phyloP scores from a whole-genome alignment of 23 red algal genomes.

The Gracilaria gracilis region DNA sequence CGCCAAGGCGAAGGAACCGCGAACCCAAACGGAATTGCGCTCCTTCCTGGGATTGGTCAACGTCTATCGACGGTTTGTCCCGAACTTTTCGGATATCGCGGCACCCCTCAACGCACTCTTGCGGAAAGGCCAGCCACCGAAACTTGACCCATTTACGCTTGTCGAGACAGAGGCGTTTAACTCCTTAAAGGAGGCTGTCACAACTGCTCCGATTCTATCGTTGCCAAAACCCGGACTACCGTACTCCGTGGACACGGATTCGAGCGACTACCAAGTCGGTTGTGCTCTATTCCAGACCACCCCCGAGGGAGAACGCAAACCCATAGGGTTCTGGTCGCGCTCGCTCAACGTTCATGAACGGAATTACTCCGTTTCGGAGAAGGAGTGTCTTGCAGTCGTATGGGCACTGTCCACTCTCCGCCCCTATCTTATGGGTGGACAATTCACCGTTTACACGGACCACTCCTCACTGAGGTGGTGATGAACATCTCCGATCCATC shows the following conservation, averaged over 20 bases:
- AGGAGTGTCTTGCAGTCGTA: constrained; percentile 37
- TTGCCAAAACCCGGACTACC: constrained; percentile 22
- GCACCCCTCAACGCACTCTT: constrained; percentile 1
- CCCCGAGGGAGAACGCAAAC: not conserved
- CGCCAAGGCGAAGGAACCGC: constrained; percentile 23
- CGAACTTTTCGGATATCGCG: constrained; percentile 37
- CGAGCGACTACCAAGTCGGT: constrained; percentile 9
- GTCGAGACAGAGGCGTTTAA: not conserved
- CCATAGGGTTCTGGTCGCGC: constrained; percentile 15
- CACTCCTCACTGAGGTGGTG: constrained; percentile 40
- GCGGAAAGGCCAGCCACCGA: constrained; percentile 17
- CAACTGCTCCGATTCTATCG: constrained; percentile 14
- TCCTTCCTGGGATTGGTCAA: constrained; percentile 42
- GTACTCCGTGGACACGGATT: too few relatives aligned
- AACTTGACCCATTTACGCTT: not conserved
- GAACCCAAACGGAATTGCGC: constrained; percentile 36
- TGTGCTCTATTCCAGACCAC: constrained; percentile 23
- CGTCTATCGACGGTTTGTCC: constrained; percentile 52
- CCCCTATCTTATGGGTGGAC: constrained; percentile 9
- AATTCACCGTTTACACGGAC: constrained; percentile 40
- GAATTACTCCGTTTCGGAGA: constrained; percentile 36
- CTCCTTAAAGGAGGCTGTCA: constrained; percentile 18
- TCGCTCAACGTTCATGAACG: constrained; percentile 25
- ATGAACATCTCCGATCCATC: constrained; percentile 39
- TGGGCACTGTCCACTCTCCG: constrained; percentile 22